phyloP scores from a whole-genome alignment of 208 protist species.

The Acanthamoeba culbertsoni region DNA sequence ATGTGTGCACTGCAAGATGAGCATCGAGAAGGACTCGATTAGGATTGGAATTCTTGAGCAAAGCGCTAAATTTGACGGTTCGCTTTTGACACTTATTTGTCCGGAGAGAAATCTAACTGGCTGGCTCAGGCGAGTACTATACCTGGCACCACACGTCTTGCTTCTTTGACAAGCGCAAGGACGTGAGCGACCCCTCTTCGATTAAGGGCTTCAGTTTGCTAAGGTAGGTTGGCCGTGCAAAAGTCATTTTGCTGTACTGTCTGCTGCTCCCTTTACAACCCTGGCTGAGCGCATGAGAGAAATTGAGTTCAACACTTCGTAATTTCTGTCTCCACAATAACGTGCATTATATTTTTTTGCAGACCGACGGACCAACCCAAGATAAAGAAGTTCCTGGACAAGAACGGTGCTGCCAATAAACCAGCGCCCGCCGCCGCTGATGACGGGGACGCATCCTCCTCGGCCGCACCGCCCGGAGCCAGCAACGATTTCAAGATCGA shows the following conservation, averaged over 20 bases:
- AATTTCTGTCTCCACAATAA: too few relatives aligned
- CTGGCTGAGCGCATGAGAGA: too few relatives aligned
- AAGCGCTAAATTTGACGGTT: conserved; percentile 26
- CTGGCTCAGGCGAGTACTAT: not conserved
- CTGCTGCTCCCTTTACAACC: too few relatives aligned
- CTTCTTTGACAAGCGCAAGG: conserved; percentile 39
- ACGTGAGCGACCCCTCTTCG: not conserved
- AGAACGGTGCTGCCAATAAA: not conserved
- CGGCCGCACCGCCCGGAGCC: not conserved
- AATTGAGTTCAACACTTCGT: too few relatives aligned
- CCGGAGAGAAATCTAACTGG: not conserved
- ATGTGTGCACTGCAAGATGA: conserved; percentile 26
- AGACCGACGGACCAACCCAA: not conserved
- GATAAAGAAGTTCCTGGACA: not conserved
- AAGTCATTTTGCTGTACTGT: too few relatives aligned
- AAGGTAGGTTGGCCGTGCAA: not conserved
- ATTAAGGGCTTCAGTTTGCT: conserved; percentile 1
- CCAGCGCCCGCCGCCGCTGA: not conserved
- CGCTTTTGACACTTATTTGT: not conserved
- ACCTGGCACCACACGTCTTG: conserved; percentile 3
- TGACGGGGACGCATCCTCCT: not conserved
- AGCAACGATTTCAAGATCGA: conserved; percentile 37
- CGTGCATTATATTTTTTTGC: too few relatives aligned
- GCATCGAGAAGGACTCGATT: conserved; percentile 54
- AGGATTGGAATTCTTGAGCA: conserved; percentile 51